Base-by-base conservation (phyloP, 805 yeast genomes). In the Ogataea neopini region DNA sequence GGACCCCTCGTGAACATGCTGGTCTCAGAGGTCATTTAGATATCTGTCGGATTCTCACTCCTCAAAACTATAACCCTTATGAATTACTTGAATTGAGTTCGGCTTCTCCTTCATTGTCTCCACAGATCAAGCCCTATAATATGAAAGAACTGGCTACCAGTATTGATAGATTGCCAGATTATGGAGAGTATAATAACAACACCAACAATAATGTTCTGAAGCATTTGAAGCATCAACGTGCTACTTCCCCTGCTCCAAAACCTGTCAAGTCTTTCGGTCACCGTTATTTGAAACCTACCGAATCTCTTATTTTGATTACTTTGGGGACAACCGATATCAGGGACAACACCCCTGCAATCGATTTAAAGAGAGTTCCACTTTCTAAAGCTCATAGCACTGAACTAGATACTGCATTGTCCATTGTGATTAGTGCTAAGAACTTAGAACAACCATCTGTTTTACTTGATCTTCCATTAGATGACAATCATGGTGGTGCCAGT, bases 1-100 rank as follows among this genome's bases (percentile, higher is more conserved):
- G 98, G 98, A 81, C 89, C 15, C 96, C 98, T n/a, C 83, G 89
- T 83, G 98, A 92, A 60, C 98, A 92, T 66, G 97, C 97, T 0
- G 84, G 88, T 41, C 71, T 92, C 39, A 76, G 97, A 57, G 98
- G 98, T 4, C 96, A 90, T 63, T 69, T 91, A 48, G 75, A 71
- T 2, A 78, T 88, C 30, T 84, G 94, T 1, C 80, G 80, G 44
- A 57, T 80, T 59, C 69, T 92, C 46, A 74, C 74, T 25, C 87
- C 87, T 1, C 48, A 56, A 3, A 69, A 76, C 53, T 73, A 67
- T 48, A 66, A 71, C 42, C 68, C 72, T 1, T 61, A 63, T 43
- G 56, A 55, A 10, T 39, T 54, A 1, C 39, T 64, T 33, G 63
- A 57, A 7, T 37, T 50, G 13, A 43, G 32, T 9, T 22, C 51